A percentile compares a stretch with the other conserved stretches of the same genome.
Evolutionary conservation across 352 stramenopile genomes (phyloP).

Genomic region (Thalassiosira hispida): DNA sequence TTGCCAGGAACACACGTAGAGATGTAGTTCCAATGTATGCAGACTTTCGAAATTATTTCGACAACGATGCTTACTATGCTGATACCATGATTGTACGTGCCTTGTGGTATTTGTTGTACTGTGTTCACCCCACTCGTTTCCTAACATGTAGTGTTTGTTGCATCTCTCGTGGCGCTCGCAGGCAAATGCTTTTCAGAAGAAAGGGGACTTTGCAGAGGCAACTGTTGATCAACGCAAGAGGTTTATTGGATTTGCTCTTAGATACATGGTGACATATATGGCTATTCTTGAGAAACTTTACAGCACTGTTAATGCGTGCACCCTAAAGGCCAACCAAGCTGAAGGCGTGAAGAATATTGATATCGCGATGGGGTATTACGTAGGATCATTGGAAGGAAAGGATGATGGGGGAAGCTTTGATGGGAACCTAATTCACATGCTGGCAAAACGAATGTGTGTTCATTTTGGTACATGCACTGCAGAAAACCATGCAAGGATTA

Average conservation of each 20-base stretch:
- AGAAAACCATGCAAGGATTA: slow-evolving; percentile 55
- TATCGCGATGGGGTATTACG: slow-evolving; percentile 66
- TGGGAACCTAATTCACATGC: slow-evolving; percentile 71
- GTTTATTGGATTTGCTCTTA: slow-evolving; percentile 62
- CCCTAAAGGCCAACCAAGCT: slow-evolving; percentile 26
- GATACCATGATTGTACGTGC: slow-evolving; percentile 72
- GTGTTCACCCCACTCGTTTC: slow-evolving; percentile 5
- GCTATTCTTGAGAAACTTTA: slow-evolving; percentile 72
- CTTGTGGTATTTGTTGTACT: slow-evolving; percentile 6
- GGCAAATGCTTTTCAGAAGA: slow-evolving; percentile 47
- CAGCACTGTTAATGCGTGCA: slow-evolving; percentile 66
- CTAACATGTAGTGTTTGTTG: slow-evolving; percentile 27
- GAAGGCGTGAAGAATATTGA: slow-evolving; percentile 47
- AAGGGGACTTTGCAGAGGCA: slow-evolving; percentile 41
- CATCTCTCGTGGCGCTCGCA: slow-evolving; percentile 20
- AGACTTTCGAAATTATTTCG: slow-evolving; percentile 75
- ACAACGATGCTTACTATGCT: slow-evolving; percentile 66
- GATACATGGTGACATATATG: slow-evolving; percentile 82
- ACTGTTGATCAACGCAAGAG: slow-evolving; percentile 60
- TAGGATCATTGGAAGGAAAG: slow-evolving; percentile 77
- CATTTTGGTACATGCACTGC: slow-evolving; percentile 77
- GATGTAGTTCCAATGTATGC: slow-evolving; percentile 72
- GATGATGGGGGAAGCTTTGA: slow-evolving; percentile 61
- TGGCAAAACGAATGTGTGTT: slow-evolving; percentile 76
- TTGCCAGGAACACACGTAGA: slow-evolving; percentile 72